phyloP scores from a whole-genome alignment of 2,329 filamentous ascomycete species.

The Pseudodiploospora longispora region DNA sequence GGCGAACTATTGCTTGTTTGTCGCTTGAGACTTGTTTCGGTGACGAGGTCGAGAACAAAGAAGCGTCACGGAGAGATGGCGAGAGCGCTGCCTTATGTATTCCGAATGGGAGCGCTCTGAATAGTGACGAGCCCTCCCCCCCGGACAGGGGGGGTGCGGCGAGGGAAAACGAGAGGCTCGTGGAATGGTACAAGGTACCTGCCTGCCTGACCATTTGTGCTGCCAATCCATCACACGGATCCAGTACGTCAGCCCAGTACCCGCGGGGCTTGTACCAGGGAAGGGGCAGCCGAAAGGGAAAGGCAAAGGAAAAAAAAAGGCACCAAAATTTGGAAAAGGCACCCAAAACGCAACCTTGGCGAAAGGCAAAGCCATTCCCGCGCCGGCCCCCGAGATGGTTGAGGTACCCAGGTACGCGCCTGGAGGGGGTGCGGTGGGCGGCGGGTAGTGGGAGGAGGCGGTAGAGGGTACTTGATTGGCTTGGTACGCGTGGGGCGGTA shows the following conservation, averaged over 20 bases:
- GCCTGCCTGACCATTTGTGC: too few species aligned
- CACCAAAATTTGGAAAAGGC: constrained; percentile 3
- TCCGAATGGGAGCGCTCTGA: constrained; percentile 24
- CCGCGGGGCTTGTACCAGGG: constrained; percentile 8
- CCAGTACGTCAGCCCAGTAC: constrained; percentile 11
- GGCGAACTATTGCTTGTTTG: too few species aligned
- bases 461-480: too few species aligned
- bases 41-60: too few species aligned
- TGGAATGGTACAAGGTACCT: background rate
- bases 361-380: constrained; percentile 4
- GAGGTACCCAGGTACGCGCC: constrained; percentile 1
- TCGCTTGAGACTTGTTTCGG: too few species aligned
- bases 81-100: constrained; percentile 21
- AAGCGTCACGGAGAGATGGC: constrained; percentile 2
- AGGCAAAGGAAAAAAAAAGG: background rate
- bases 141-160: constrained; percentile 1
- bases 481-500: too few species aligned
- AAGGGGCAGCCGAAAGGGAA: background rate
- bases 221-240: constrained; percentile 1
- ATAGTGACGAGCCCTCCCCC: constrained; percentile 10
- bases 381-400: constrained; percentile 5
- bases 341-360: background rate
- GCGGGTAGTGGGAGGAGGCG: too few species aligned
- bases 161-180: background rate
- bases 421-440: too few species aligned